Evolutionary conservation across 805 yeast species (phyloP).

Genomic region (Pichia paraexigua): DNA sequence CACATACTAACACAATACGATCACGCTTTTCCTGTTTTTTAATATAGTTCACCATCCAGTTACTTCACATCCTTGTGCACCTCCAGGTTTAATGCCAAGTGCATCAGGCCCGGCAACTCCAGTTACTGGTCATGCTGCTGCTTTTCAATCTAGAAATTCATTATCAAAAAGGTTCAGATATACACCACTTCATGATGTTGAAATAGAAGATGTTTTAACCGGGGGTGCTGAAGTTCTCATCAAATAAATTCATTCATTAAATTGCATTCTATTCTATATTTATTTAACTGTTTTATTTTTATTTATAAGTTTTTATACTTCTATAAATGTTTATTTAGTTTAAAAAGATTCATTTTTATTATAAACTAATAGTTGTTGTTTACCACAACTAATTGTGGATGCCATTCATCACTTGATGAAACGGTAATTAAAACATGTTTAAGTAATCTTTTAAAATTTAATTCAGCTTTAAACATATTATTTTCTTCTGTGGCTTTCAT

Average conservation of each 20-base stretch:
- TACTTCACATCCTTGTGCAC: slow-evolving; percentile 33
- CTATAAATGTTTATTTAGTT: not conserved
- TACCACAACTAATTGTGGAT: not conserved
- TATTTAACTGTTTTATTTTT: not conserved
- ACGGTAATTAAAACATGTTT: slow-evolving; percentile 1
- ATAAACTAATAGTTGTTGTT: not conserved
- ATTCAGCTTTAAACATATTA: slow-evolving; percentile 10
- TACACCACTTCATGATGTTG: slow-evolving; percentile 50
- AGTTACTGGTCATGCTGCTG: slow-evolving; percentile 10
- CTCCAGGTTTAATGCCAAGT: slow-evolving; percentile 27
- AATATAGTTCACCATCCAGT: slow-evolving; percentile 15
- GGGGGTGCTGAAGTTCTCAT: slow-evolving; percentile 74
- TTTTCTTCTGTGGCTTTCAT: slow-evolving; percentile 21
- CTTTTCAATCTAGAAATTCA: slow-evolving; percentile 46
- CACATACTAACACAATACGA: not conserved
- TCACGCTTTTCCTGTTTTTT: not conserved
- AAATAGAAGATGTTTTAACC: slow-evolving; percentile 65
- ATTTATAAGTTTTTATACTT: not conserved
- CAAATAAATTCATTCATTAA: slow-evolving; percentile 14
- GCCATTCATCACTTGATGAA: not conserved
- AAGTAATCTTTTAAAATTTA: slow-evolving; percentile 5
- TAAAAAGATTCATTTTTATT: not conserved
- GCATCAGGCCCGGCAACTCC: slow-evolving; percentile 5
- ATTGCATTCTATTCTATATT: not conserved
- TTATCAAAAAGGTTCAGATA: slow-evolving; percentile 73